These are phyloP conservation scores for Candida maris DNA, from an alignment of 805 yeast species.

Conservation along the genomic window DNA sequence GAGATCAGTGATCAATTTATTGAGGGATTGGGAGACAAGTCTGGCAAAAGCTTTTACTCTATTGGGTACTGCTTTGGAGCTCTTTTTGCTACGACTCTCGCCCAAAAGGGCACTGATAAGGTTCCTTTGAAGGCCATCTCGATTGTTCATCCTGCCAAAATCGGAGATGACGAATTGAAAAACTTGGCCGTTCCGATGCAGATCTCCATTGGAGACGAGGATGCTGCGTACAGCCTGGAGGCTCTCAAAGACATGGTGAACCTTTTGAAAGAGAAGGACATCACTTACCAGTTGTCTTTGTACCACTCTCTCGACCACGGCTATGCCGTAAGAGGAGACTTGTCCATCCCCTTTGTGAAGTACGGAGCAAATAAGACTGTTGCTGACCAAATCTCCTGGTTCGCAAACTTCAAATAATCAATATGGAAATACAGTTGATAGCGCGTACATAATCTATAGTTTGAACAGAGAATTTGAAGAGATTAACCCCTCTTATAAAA, in stretches of 20 bases:
- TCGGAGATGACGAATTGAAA: constrained; percentile 56
- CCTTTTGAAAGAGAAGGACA: constrained; percentile 46
- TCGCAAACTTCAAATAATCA: constrained; percentile 7
- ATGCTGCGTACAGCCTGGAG: constrained; percentile 55
- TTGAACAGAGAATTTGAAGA: too few species aligned
- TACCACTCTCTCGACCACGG: constrained; percentile 68
- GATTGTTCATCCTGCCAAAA: constrained; percentile 76
- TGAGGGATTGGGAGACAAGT: constrained; percentile 7
- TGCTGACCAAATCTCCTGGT: constrained; percentile 36
- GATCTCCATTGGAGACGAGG: constrained; percentile 70
- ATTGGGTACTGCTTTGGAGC: constrained; percentile 83
- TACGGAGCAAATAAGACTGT: constrained; percentile 65
- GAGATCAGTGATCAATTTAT: constrained; percentile 1
- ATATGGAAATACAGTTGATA: background rate
- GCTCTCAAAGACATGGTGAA: constrained; percentile 56
- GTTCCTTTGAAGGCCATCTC: constrained; percentile 48
- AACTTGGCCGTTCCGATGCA: constrained; percentile 53
- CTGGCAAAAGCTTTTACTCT: constrained; percentile 20
- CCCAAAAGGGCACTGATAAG: constrained; percentile 27
- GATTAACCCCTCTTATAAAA: too few species aligned
- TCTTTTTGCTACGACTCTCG: constrained; percentile 52
- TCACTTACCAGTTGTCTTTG: constrained; percentile 53
- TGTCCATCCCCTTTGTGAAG: constrained; percentile 41
- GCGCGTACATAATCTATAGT: background rate
- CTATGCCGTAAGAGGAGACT: constrained; percentile 70